A percentile compares a stretch with the other conserved stretches of the same genome.
These are phyloP conservation scores for Pichia sp. DNA, from an alignment of 1,139 yeast species.

Conservation along the genomic window DNA sequence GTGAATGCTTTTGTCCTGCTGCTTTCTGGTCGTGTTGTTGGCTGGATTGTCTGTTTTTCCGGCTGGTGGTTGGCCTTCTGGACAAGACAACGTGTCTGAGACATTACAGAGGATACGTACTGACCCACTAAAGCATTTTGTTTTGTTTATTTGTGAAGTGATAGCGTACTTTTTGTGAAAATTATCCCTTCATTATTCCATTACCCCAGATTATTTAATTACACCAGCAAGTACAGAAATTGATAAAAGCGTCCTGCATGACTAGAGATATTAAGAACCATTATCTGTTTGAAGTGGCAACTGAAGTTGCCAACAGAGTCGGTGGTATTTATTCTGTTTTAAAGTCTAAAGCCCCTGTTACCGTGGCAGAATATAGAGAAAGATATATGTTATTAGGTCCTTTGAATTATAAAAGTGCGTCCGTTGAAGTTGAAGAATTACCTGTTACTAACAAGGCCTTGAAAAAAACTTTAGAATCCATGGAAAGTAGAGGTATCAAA, in stretches of 20 bases:
- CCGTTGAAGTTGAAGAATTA: conserved; percentile 88
- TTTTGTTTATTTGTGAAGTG: background rate
- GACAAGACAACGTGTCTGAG: no score
- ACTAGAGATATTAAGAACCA: conserved; percentile 76
- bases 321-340: conserved; percentile 97
- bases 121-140: no score
- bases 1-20: no score
- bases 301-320: conserved; percentile 95
- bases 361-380: conserved; percentile 87
- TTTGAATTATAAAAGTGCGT: conserved; percentile 71
- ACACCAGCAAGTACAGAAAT: background rate
- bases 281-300: conserved; percentile 86
- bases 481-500: conserved; percentile 74
- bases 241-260: conserved; percentile 36
- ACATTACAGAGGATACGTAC: no score
- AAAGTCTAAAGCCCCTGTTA: conserved; percentile 94
- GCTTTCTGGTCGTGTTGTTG: no score
- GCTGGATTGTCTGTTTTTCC: no score
- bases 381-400: conserved; percentile 89
- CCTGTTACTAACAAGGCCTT: conserved; percentile 60
- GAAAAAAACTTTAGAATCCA: conserved; percentile 58
- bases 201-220: conserved; percentile 4
- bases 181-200: background rate
- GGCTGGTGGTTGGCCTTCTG: no score
- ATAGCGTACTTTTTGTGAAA: background rate